These are phyloP conservation scores for Podila clonocystis DNA, from an alignment of 192 early-diverging fungal genomes.

Conservation along the genomic window DNA sequence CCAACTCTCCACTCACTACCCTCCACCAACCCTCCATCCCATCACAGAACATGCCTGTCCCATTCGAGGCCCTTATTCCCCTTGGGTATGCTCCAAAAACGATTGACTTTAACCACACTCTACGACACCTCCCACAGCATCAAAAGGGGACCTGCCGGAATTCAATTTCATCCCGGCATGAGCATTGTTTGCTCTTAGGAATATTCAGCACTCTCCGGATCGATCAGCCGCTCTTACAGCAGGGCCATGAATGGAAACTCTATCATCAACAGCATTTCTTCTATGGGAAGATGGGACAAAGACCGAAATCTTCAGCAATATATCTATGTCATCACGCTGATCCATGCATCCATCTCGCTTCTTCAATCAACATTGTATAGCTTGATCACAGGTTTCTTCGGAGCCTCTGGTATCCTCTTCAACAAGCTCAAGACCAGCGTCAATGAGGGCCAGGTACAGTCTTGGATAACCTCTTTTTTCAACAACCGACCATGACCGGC, in stretches of 20 bases:
- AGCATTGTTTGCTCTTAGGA: no score
- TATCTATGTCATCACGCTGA: background rate
- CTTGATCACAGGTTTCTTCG: constrained; percentile 74
- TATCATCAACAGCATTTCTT: no score
- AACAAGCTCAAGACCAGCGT: constrained; percentile 63
- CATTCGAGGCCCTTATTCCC: constrained; percentile 81
- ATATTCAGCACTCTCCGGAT: no score
- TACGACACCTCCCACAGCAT: background rate
- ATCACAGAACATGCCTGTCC: constrained; percentile 71
- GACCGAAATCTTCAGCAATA: background rate
- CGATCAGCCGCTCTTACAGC: no score
- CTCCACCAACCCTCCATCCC: constrained; percentile 1
- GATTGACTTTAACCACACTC: background rate
- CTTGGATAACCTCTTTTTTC: background rate
- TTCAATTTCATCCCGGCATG: background rate
- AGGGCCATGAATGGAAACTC: no score
- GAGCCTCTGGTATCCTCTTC: constrained; percentile 68
- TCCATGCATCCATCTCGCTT: background rate
- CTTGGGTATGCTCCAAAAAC: constrained; percentile 54
- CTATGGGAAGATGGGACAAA: background rate
- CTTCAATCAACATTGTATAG: constrained; percentile 8
- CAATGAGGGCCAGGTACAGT: constrained; percentile 72
- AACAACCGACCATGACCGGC: background rate
- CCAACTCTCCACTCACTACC: constrained; percentile 11
- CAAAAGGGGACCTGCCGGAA: background rate